Evolutionary conservation across 2,329 filamentous ascomycete species (phyloP), one percentile per base, ranked within the genome.

Genomic region (Pestalotiopsis fici): DNA sequence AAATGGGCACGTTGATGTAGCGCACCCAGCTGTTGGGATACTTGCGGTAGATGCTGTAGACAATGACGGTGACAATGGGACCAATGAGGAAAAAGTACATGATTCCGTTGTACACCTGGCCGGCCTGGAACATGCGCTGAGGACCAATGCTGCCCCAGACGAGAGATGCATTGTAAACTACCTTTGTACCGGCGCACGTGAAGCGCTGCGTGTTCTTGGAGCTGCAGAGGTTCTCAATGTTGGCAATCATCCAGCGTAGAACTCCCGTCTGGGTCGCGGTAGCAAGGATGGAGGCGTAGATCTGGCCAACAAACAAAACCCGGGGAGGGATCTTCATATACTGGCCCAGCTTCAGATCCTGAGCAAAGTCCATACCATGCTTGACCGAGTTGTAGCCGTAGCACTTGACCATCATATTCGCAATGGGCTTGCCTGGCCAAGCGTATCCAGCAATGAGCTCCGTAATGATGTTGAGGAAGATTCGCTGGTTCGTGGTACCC

Each of bases 131-230:
- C 73, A 78, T 75, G 23, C 76, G 67, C 59, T 76, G 75, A 1
- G 76, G 76, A 3, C 76, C 76, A 65, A 78, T 76, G 3, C 74
- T 76, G 4, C 76, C 76, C 76, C 76, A 78, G 55, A 78, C 77
- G 3, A 78, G 55, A 18, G 74, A 76, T 4, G 76, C 74, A 35
- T 77, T 78, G 65, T 78, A 78, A 43, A 77, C 73, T 1, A 77
- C 76, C 67, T 78, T 78, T 61, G 76, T 66, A 3, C 73, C 74
- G n/a, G 71, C 72, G 67, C 76, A 78, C 54, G 76, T 78, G 65
- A 78, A 78, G 2, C 74, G 75, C 65, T 77, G 70, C 1, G 70
- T 77, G 66, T 79, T 78, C 2, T 72, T 67, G 21, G 74, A 59
- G 11, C 72, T 66, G 62, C 76, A 78, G 0, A 78, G 72, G 9